phyloP scores from a whole-genome alignment of 495 filamentous ascomycete species.

The Xylaria flabelliformis region DNA sequence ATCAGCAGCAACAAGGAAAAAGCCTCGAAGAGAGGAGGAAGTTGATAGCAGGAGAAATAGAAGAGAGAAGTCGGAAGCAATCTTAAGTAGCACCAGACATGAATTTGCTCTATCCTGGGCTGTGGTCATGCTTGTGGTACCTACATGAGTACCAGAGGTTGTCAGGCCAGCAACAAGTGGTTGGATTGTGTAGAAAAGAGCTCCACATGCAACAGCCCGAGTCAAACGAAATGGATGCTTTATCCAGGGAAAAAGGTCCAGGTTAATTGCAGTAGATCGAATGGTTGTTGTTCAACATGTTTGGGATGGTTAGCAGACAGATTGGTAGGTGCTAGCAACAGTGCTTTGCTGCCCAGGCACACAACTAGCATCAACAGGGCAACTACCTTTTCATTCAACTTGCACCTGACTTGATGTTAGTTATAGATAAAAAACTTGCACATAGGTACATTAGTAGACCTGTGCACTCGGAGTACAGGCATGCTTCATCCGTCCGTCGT shows the following conservation, averaged over 20 bases:
- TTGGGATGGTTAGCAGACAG: not conserved
- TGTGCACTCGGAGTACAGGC: not conserved
- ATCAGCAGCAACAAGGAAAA: not conserved
- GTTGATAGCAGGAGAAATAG: not conserved
- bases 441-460: not conserved
- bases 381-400: not conserved
- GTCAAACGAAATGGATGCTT: not conserved
- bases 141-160: not conserved
- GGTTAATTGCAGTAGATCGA: not conserved
- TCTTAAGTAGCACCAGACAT: not conserved
- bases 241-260: not conserved
- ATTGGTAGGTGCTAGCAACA: not conserved
- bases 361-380: not conserved
- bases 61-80: not conserved
- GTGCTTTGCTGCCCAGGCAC: not conserved
- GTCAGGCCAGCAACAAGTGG: not conserved
- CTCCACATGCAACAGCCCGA: not conserved
- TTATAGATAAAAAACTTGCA: not conserved
- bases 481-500: not conserved
- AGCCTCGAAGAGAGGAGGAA: not conserved
- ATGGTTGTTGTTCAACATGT: slow-evolving; percentile 2
- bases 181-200: not conserved
- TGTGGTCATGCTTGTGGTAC: not conserved
- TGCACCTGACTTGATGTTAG: not conserved
- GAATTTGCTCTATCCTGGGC: not conserved